Conservation (phyloP, 2,329 filamentous ascomycete species). For the Aschersonia sp. region DNA sequence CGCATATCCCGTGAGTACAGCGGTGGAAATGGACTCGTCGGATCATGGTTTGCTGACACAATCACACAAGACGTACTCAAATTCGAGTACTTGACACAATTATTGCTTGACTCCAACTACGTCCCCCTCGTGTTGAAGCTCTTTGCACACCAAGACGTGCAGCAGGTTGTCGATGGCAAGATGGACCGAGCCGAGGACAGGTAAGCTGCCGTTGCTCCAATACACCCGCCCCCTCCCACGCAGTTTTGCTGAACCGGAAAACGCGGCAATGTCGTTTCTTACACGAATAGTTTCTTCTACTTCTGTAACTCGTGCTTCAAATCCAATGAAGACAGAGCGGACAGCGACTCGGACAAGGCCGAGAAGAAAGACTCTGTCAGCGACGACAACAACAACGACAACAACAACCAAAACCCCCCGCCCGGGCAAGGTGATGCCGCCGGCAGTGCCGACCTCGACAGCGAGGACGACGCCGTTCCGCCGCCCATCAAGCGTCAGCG, state of each 20-base stretch:
- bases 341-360: constrained; percentile 6
- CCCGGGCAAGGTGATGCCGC: constrained; percentile 13
- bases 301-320: constrained; percentile 66
- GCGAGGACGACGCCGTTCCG: constrained; percentile 67
- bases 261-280: no score
- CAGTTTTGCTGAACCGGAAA: no score
- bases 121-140: constrained; percentile 84
- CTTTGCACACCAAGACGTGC: constrained; percentile 87
- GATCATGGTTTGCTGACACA: neutral
- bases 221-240: no score
- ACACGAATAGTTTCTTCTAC: constrained; percentile 73
- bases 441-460: constrained; percentile 26
- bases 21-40: neutral
- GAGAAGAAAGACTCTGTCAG: no score
- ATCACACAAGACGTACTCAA: constrained; percentile 63
- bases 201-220: constrained; percentile 33
- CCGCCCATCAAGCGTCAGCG: constrained; percentile 61
- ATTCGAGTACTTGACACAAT: constrained; percentile 88
- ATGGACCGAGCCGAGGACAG: constrained; percentile 72
- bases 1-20: constrained; percentile 69
- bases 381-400: no score
- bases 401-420: no score
- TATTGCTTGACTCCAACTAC: constrained; percentile 90
- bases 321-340: constrained; percentile 16
- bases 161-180: constrained; percentile 74